Percentiles rank a stretch among this genome's conserved stretches.
Conservation (phyloP, 2,329 filamentous ascomycete species). For the Diplodia corticola region DNA sequence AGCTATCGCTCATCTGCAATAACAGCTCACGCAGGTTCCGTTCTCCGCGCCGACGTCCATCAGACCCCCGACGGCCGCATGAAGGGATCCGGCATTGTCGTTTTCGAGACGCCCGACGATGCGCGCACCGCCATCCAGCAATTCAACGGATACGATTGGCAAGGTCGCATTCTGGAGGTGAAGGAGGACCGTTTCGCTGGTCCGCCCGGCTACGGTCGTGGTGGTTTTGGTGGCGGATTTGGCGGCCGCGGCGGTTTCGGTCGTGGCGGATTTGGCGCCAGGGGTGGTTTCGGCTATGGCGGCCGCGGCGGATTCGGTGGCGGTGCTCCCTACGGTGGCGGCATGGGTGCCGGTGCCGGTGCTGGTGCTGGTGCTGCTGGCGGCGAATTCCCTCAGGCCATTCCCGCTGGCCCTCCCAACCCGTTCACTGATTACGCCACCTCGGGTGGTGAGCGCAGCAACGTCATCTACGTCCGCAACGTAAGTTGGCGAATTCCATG, state of each 20-base stretch:
- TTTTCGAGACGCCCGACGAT: slow-evolving; percentile 92
- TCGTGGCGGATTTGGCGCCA: slow-evolving; percentile 47
- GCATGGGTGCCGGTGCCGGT: slow-evolving; percentile 43
- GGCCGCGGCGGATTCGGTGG: slow-evolving; percentile 50
- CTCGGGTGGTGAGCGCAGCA: slow-evolving; percentile 77
- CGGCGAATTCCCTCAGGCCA: slow-evolving; percentile 34
- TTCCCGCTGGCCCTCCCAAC: slow-evolving; percentile 67
- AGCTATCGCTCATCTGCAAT: slow-evolving; percentile 1
- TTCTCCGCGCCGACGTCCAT: slow-evolving; percentile 95
- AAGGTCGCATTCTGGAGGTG: slow-evolving; percentile 88
- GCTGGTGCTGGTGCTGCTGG: slow-evolving; percentile 34
- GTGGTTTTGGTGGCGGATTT: slow-evolving; percentile 52
- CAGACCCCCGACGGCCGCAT: slow-evolving; percentile 86
- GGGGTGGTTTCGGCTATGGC: slow-evolving; percentile 61
- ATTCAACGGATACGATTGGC: slow-evolving; percentile 99
- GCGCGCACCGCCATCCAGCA: slow-evolving; percentile 94
- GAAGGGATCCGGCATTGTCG: slow-evolving; percentile 95
- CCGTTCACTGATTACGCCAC: slow-evolving; percentile 93
- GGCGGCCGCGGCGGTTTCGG: slow-evolving; percentile 57
- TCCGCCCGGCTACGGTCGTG: slow-evolving; percentile 45
- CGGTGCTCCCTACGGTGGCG: slow-evolving; percentile 46
- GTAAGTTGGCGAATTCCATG: slow-evolving; percentile 59
- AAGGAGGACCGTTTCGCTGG: slow-evolving; percentile 93
- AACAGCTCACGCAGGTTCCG: slow-evolving; percentile 42
- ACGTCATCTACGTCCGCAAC: slow-evolving; percentile 93